Evolutionary conservation across 306 rosid genomes (phyloP).

Genomic region (Mimosa bimucronata): DNA sequence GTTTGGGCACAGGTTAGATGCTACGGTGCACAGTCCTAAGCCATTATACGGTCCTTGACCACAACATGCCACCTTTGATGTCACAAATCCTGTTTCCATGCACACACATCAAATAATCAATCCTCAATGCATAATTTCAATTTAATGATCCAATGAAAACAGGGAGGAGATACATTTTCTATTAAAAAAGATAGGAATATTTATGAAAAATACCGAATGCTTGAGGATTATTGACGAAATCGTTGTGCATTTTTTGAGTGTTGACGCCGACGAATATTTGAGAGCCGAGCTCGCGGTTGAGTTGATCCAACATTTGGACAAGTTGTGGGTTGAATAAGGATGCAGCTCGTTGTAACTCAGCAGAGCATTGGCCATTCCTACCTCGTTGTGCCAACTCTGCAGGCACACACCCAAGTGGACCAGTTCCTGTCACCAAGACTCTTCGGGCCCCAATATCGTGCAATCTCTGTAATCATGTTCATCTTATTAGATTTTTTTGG

Average conservation of each 20-base stretch:
- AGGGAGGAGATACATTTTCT: no score
- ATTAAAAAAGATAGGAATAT: no score
- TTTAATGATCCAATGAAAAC: background rate
- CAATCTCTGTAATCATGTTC: conserved; percentile 35
- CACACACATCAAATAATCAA: background rate
- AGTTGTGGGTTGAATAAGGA: conserved; percentile 70
- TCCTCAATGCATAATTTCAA: background rate
- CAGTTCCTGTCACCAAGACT: conserved; percentile 82
- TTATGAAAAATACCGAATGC: conserved; percentile 49
- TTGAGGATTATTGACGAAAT: conserved; percentile 53
- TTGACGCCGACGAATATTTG: conserved; percentile 65
- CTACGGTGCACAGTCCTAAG: conserved; percentile 60
- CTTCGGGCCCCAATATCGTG: conserved; percentile 67
- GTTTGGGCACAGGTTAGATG: conserved; percentile 66
- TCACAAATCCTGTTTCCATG: conserved; percentile 52
- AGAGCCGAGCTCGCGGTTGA: conserved; percentile 60
- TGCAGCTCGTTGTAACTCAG: conserved; percentile 63
- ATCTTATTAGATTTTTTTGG: no score
- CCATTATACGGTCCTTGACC: conserved; percentile 87
- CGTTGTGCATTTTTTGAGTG: conserved; percentile 42
- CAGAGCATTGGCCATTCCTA: conserved; percentile 54
- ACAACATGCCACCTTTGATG: conserved; percentile 77
- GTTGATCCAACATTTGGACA: conserved; percentile 43
- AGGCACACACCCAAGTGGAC: conserved; percentile 88
- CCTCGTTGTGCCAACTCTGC: conserved; percentile 74